Evolutionary conservation across 257 asterid species (phyloP).

Genomic region (Anisodus tanguticus): DNA sequence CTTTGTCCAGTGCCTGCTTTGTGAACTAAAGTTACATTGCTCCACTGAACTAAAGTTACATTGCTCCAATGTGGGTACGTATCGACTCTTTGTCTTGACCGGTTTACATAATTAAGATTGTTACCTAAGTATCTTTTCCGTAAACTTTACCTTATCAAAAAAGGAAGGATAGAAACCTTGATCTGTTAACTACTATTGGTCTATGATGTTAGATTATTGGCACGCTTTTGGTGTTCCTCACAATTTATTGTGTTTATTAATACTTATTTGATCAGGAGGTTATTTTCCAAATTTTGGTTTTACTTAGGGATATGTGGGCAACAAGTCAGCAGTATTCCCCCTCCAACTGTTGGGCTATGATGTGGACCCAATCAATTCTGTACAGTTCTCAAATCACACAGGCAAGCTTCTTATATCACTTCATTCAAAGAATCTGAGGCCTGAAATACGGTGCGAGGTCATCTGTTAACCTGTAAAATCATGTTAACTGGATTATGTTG

Average conservation of each 20-base stretch:
- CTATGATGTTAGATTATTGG: conserved; percentile 1
- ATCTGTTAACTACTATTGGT: neutral
- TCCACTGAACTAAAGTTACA: neutral
- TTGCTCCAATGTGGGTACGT: neutral
- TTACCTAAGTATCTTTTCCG: neutral
- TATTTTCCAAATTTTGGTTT: conserved; percentile 29
- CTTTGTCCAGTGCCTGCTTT: neutral
- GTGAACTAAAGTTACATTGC: neutral
- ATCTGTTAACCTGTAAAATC: conserved; percentile 42
- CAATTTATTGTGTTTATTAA: neutral
- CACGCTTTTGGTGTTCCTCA: conserved; percentile 9
- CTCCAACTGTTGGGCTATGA: conserved; percentile 94
- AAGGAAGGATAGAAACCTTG: neutral
- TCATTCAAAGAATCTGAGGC: conserved; percentile 48
- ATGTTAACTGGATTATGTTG: neutral
- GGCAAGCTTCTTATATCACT: conserved; percentile 79
- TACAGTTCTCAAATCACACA: conserved; percentile 98
- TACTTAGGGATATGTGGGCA: conserved; percentile 93
- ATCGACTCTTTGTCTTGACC: neutral
- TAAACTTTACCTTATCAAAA: neutral
- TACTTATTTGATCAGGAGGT: neutral
- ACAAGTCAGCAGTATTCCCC: conserved; percentile 97
- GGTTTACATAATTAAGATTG: neutral
- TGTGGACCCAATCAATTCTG: conserved; percentile 96
- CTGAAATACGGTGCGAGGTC: conserved; percentile 52